A percentile compares a stretch with the other conserved stretches of the same genome.
These are phyloP conservation scores for Castanea crenata DNA, from an alignment of 306 rosid species.

Conservation along the genomic window DNA sequence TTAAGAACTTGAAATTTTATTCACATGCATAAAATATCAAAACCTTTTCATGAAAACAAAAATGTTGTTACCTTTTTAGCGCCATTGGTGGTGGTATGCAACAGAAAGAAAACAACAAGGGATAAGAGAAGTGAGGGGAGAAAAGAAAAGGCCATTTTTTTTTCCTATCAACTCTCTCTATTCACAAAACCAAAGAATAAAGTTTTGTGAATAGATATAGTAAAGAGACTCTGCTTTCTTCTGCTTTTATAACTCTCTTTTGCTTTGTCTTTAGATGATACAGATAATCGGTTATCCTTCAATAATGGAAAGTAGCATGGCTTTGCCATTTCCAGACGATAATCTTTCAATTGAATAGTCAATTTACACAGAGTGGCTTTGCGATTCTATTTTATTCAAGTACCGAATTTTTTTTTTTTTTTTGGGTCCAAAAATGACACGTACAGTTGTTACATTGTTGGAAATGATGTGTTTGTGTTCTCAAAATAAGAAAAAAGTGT, in stretches of 20 bases:
- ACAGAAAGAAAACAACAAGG: constrained; percentile 30
- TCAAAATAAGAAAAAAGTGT: background rate
- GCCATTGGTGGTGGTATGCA: constrained; percentile 30
- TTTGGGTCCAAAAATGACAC: background rate
- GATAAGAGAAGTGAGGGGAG: constrained; percentile 17
- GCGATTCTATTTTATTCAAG: too few species aligned
- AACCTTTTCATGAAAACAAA: background rate
- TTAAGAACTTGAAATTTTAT: background rate
- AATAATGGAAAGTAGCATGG: background rate
- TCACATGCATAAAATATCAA: too few species aligned
- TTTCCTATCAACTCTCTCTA: background rate
- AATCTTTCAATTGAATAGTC: too few species aligned
- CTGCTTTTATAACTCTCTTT: background rate
- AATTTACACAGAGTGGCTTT: background rate
- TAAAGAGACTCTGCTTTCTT: constrained; percentile 1
- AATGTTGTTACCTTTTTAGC: constrained; percentile 34
- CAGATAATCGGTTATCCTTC: background rate
- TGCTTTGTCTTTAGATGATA: constrained; percentile 8
- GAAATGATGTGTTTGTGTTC: background rate
- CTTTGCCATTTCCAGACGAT: background rate
- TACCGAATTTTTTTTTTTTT: background rate
- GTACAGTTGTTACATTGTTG: background rate
- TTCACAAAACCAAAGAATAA: background rate
- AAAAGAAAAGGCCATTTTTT: constrained; percentile 22
- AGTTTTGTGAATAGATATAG: background rate